Base-by-base conservation (phyloP, 2,329 filamentous ascomycete species). In the Botrytis byssoidea region DNA sequence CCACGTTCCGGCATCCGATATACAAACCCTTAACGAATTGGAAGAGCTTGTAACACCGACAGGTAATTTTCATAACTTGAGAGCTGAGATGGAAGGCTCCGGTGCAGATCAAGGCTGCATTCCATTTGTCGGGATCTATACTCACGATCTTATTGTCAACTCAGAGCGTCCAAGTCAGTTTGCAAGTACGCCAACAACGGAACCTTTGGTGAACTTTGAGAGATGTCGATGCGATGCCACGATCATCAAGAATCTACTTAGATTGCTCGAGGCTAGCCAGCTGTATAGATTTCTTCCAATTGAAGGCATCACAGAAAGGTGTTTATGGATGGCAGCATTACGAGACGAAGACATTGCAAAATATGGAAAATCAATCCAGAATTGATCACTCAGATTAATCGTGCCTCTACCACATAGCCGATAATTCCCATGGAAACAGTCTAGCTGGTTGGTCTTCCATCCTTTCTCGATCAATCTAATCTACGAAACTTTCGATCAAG, bases 61-160 rank as follows among this genome's bases (percentile, higher is more conserved):
- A 51, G 88, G 90, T 76, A 96, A 95, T 81, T 96, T 95, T 78
- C 88, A 92, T 81, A 91, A 88, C 76, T 85, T 96, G 25, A 88
- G 93, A 60, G 88, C 90, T 0, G 93, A 95, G 82, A 96, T 95
- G 93, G 93, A 96, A 81, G 88, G 88, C 12, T 78, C 82, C 59
- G 82, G 80, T n/a, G 82, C 87, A 1, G 90, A 93, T 71, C 86
- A 87, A 55, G 92, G 92, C 2, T 95, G 93, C 78, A 95, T 96
- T 75, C 93, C 93, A 0, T 95, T 96, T 80, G 92, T 96, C 66
- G 93, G 91, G 74, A 90, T 91, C 72, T 96, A 96, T 82, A 95
- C 92, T 2, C 93, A 95, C 79, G 93, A 96, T 80, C 85, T 96
- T 59, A 88, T 95, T 63, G 93, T 93, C 85, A 95, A 95, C 79